phyloP scores from a whole-genome alignment of 2,329 filamentous ascomycete genomes.

The Xylariaceae sp. region DNA sequence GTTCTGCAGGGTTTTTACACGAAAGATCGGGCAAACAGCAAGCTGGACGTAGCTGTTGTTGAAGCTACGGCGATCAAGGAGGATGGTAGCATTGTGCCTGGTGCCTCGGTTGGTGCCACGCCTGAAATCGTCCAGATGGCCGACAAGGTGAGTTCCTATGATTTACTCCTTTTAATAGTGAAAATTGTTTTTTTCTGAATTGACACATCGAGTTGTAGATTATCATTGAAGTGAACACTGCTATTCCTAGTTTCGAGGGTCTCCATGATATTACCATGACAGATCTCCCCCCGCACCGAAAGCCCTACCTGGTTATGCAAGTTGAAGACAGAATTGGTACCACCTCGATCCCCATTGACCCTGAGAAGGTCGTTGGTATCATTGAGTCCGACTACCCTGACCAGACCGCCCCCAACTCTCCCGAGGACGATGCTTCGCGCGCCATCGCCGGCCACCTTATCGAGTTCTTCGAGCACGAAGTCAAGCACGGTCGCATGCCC shows the following conservation, averaged over 20 bases:
- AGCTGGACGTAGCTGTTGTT: slow-evolving; percentile 76
- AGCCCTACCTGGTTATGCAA: slow-evolving; percentile 79
- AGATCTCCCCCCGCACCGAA: slow-evolving; percentile 73
- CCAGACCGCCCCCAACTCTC: slow-evolving; percentile 65
- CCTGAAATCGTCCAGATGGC: slow-evolving; percentile 87
- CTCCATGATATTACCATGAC: slow-evolving; percentile 88
- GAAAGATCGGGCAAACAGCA: slow-evolving; percentile 66
- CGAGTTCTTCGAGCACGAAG: slow-evolving; percentile 79
- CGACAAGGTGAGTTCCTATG: slow-evolving; percentile 56
- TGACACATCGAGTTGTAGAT: slow-evolving; percentile 41
- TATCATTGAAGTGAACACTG: slow-evolving; percentile 88
- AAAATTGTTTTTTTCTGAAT: not conserved
- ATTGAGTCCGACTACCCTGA: slow-evolving; percentile 83
- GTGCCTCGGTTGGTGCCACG: slow-evolving; percentile 77
- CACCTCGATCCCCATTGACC: slow-evolving; percentile 75
- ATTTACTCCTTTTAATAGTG: not conserved
- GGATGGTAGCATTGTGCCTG: slow-evolving; percentile 82
- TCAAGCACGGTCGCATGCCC: slow-evolving; percentile 70
- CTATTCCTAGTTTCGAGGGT: slow-evolving; percentile 77
- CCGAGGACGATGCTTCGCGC: slow-evolving; percentile 66
- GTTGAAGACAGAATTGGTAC: slow-evolving; percentile 84
- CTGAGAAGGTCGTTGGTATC: slow-evolving; percentile 77
- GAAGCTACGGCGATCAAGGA: slow-evolving; percentile 84
- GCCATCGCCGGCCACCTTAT: slow-evolving; percentile 76
- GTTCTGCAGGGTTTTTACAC: slow-evolving; percentile 67